Conservation (phyloP, 345 rosid species). For the Eucalyptus tenuipes region DNA sequence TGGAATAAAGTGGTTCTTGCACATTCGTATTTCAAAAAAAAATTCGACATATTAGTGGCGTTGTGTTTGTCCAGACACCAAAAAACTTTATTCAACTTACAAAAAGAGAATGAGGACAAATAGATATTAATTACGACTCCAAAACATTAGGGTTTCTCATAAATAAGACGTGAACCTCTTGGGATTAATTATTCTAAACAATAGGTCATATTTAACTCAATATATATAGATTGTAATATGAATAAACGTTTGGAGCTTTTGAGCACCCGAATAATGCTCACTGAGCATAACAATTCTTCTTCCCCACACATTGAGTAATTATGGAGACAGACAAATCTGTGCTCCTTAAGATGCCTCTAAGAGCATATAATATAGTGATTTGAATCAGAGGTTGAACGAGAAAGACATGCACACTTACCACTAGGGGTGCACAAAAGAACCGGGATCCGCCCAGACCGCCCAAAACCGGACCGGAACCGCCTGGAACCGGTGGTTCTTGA, state of each 20-base stretch:
- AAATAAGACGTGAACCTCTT: not conserved
- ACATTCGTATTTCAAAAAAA: not conserved
- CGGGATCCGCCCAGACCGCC: too few relatives aligned
- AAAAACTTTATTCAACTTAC: not conserved
- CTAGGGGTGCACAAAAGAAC: too few relatives aligned
- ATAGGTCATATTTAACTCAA: not conserved
- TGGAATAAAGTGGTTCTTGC: not conserved
- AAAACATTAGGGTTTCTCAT: not conserved
- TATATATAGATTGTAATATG: too few relatives aligned
- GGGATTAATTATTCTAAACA: not conserved
- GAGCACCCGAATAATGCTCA: not conserved
- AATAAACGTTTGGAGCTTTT: not conserved
- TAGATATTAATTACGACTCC: not conserved
- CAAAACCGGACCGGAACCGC: too few relatives aligned
- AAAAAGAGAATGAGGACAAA: not conserved
- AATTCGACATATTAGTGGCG: not conserved
- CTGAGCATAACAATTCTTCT: not conserved
- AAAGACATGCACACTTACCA: not conserved
- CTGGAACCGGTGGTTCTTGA: too few relatives aligned
- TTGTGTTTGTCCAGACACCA: not conserved
- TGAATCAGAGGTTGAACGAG: not conserved
- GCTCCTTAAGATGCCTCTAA: rapidly evolving
- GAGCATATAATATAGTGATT: not conserved
- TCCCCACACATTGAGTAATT: not conserved
- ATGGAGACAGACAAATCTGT: not conserved